Conservation (phyloP, 495 filamentous ascomycete species). For the Sordaria brevicollis region DNA sequence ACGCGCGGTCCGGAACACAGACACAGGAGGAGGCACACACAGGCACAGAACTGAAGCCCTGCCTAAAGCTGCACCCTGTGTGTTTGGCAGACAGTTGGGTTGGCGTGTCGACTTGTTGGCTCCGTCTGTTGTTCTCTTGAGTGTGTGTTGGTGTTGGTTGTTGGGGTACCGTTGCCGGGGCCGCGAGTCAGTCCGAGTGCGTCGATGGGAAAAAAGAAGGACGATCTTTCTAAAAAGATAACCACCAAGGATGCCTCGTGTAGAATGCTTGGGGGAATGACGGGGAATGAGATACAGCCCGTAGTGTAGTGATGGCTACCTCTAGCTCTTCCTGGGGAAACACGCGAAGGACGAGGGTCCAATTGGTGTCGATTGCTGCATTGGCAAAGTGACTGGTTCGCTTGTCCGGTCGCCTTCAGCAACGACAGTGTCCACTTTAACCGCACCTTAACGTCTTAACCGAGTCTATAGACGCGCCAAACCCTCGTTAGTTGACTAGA, state of each 20-base stretch:
- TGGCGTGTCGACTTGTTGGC: too few species aligned
- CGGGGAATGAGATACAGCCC: background rate
- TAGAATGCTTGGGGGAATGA: background rate
- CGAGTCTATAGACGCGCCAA: background rate
- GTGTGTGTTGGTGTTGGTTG: too few species aligned
- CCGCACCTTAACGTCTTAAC: background rate
- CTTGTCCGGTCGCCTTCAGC: background rate
- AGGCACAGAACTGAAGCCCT: background rate
- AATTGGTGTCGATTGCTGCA: background rate
- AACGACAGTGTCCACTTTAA: background rate
- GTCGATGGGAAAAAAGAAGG: background rate
- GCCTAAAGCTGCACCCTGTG: background rate
- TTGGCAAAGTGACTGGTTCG: background rate
- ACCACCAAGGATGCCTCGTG: background rate
- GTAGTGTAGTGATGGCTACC: background rate
- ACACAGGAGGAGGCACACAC: too few species aligned
- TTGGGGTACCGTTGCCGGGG: background rate
- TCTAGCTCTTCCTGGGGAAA: background rate
- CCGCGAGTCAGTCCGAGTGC: background rate
- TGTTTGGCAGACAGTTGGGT: background rate
- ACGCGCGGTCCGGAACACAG: background rate
- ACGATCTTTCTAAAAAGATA: background rate
- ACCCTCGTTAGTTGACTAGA: background rate
- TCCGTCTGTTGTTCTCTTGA: background rate
- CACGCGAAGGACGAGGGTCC: background rate